phyloP scores from a whole-genome alignment of 2,329 filamentous ascomycete species.

The Trichothecium sympodiale region DNA sequence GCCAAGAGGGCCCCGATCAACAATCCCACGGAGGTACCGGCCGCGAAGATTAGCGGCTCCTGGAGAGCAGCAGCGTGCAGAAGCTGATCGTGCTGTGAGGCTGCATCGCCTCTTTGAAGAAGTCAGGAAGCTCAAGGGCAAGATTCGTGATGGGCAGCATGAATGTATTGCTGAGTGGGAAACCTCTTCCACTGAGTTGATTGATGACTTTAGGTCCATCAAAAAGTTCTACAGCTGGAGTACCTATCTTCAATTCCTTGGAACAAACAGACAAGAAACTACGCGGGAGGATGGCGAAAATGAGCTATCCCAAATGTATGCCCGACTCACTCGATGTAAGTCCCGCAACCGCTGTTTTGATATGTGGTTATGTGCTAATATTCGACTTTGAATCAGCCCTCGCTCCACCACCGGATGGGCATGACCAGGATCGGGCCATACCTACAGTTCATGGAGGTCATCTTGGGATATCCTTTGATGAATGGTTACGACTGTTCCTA shows the following conservation, averaged over 20 bases:
- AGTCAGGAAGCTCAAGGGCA: conserved; percentile 29
- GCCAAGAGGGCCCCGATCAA: conserved; percentile 1
- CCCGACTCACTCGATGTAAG: conserved; percentile 43
- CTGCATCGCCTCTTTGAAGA: conserved; percentile 29
- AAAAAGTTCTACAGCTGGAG: conserved; percentile 58
- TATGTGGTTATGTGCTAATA: conserved; percentile 5
- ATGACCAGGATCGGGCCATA: conserved; percentile 13
- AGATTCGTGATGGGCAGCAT: conserved; percentile 28
- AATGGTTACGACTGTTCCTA: conserved; percentile 84
- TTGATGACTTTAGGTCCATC: conserved; percentile 52
- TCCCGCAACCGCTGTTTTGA: conserved; percentile 5
- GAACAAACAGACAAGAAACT: conserved; percentile 15
- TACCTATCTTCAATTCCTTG: conserved; percentile 49
- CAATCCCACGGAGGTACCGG: conserved; percentile 29
- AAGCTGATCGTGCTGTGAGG: conserved; percentile 28
- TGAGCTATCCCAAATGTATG: conserved; percentile 43
- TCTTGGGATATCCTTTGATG: conserved; percentile 67
- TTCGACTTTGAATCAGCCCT: conserved; percentile 14
- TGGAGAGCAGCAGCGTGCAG: conserved; percentile 31
- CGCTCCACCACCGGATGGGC: conserved; percentile 16
- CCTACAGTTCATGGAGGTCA: conserved; percentile 35
- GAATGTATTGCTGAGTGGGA: conserved; percentile 43
- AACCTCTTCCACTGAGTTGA: conserved; percentile 44
- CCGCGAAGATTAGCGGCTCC: conserved; percentile 33
- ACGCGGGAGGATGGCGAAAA: conserved; percentile 20